These are phyloP conservation scores for Abortiporus biennis DNA, from an alignment of 1,284 basidiomycete genomes.

Conservation along the genomic window DNA sequence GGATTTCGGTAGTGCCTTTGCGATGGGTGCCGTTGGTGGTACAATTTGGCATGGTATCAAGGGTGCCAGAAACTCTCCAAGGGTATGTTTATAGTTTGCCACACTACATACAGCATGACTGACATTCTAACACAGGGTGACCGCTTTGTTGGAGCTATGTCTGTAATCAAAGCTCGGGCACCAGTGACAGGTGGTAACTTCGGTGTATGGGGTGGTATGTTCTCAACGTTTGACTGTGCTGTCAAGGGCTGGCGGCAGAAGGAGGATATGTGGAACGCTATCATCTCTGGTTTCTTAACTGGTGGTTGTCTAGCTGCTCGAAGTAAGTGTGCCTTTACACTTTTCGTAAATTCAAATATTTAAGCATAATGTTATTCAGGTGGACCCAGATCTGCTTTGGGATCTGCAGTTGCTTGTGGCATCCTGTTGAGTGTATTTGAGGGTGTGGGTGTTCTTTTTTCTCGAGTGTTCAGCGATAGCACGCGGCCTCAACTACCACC, in stretches of 20 bases:
- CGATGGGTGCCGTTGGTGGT: conserved; percentile 94
- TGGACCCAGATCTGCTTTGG: conserved; percentile 87
- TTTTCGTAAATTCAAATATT: too few relatives aligned
- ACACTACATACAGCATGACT: conserved; percentile 1
- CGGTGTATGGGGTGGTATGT: conserved; percentile 97
- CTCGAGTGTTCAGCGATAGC: conserved; percentile 78
- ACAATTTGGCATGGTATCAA: conserved; percentile 99
- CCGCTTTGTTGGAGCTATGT: conserved; percentile 88
- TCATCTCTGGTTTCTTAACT: conserved; percentile 97
- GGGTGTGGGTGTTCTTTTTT: conserved; percentile 87
- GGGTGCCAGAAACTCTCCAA: conserved; percentile 93
- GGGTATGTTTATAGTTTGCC: conserved; percentile 46
- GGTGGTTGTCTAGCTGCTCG: conserved; percentile 94
- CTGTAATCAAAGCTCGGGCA: conserved; percentile 96
- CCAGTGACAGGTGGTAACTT: conserved; percentile 98
- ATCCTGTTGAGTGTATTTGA: conserved; percentile 96
- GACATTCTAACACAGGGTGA: conserved; percentile 64
- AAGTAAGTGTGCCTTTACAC: conserved; percentile 53
- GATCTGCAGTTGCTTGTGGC: conserved; percentile 92
- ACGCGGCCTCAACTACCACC: conserved; percentile 67
- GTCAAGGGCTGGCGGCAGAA: conserved; percentile 98
- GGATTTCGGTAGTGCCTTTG: conserved; percentile 96
- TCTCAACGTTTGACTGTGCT: conserved; percentile 96
- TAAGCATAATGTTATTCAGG: too few relatives aligned
- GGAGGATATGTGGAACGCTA: conserved; percentile 99